These are phyloP conservation scores for Sclerotinia spermophila DNA, from an alignment of 2,329 filamentous ascomycete genomes.

Conservation along the genomic window DNA sequence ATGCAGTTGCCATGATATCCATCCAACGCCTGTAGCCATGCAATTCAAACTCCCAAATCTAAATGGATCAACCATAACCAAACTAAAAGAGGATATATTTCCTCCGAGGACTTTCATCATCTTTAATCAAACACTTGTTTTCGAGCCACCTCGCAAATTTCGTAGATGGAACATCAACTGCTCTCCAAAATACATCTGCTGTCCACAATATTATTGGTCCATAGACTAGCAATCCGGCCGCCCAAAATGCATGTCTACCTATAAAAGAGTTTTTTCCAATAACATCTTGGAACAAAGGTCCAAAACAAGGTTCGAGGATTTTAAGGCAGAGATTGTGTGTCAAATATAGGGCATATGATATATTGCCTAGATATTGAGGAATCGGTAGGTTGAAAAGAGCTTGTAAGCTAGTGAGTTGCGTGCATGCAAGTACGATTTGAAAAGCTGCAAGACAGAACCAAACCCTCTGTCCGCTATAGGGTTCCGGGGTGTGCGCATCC, in stretches of 20 bases:
- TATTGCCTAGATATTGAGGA: conserved; percentile 53
- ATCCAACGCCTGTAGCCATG: conserved; percentile 1
- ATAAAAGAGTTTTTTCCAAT: conserved; percentile 26
- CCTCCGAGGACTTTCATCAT: neutral
- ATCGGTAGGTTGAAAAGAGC: conserved; percentile 46
- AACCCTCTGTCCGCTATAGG: conserved; percentile 32
- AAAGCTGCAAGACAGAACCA: conserved; percentile 35
- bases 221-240: conserved; percentile 41
- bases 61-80: neutral
- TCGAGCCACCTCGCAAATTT: conserved; percentile 49
- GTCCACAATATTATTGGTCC: conserved; percentile 48
- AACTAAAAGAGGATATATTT: neutral
- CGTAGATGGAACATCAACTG: conserved; percentile 50
- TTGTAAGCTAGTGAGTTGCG: conserved; percentile 40
- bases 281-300: conserved; percentile 27
- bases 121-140: conserved; percentile 29
- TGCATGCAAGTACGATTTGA: conserved; percentile 33
- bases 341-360: conserved; percentile 57
- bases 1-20: neutral
- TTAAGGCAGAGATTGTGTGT: conserved; percentile 52
- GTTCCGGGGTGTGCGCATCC: conserved; percentile 29
- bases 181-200: conserved; percentile 57
- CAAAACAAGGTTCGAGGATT: conserved; percentile 27
- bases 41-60: neutral
- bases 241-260: conserved; percentile 36